Percentiles rank a stretch among this genome's conserved stretches.
Conservation (phyloP, 1,139 yeast species). For the Taphrina wiesneri region DNA sequence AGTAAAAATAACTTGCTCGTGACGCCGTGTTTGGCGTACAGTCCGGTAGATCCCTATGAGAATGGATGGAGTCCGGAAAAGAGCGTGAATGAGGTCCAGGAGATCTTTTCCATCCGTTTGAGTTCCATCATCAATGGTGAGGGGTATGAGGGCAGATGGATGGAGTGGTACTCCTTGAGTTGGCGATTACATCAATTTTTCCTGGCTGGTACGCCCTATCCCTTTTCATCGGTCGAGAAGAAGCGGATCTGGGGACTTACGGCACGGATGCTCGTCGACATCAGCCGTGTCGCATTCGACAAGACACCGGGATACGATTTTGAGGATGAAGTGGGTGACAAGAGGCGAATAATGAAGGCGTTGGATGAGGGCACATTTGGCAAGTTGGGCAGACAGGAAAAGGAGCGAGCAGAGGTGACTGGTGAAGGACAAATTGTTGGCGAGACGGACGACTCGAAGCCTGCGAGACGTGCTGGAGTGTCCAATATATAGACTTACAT, state of each 20-base stretch:
- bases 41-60: constrained; percentile 44
- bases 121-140: constrained; percentile 42
- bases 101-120: constrained; percentile 45
- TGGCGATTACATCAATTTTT: constrained; percentile 42
- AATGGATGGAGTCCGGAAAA: constrained; percentile 49
- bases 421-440: constrained; percentile 17
- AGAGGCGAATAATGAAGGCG: constrained; percentile 12
- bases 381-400: background rate
- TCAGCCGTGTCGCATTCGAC: constrained; percentile 61
- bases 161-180: constrained; percentile 47
- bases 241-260: constrained; percentile 88
- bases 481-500: background rate
- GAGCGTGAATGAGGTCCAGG: constrained; percentile 44
- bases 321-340: constrained; percentile 26
- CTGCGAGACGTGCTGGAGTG: background rate
- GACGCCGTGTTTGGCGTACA: constrained; percentile 73
- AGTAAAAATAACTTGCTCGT: constrained; percentile 81
- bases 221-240: constrained; percentile 1
- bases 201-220: constrained; percentile 43
- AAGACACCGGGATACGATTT: constrained; percentile 44
- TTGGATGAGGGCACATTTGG: constrained; percentile 15
- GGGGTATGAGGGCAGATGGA: constrained; percentile 45
- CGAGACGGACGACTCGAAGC: constrained; percentile 8
- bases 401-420: constrained; percentile 18
- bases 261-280: constrained; percentile 77